A percentile compares a stretch with the other conserved stretches of the same genome.
phyloP scores from a whole-genome alignment of 768 basidiomycete species.

The Boletus coccyginus region DNA sequence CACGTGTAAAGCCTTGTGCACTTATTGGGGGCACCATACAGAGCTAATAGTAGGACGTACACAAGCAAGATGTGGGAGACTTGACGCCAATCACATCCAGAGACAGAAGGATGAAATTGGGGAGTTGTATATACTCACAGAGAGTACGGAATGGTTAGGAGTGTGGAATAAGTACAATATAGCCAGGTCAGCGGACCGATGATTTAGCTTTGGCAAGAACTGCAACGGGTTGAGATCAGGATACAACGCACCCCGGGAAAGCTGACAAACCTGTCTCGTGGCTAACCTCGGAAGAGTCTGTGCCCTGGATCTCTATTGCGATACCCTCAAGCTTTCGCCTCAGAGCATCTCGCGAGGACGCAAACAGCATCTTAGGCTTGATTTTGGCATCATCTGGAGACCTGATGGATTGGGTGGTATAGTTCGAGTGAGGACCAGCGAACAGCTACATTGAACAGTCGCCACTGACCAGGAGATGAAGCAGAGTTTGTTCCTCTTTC shows the following conservation, averaged over 20 bases:
- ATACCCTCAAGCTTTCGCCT: conserved; percentile 76
- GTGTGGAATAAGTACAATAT: conserved; percentile 7
- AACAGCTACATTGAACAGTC: background rate
- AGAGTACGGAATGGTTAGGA: conserved; percentile 5
- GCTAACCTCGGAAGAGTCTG: conserved; percentile 68
- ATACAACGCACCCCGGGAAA: background rate
- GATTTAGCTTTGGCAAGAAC: conserved; percentile 16
- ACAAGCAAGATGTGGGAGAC: background rate
- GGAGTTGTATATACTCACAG: conserved; percentile 11
- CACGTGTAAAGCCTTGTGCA: background rate
- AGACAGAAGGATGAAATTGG: background rate
- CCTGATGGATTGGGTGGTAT: conserved; percentile 45
- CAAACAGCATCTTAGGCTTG: conserved; percentile 91
- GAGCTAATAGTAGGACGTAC: conserved; percentile 4
- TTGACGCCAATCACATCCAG: background rate
- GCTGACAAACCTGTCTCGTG: conserved; percentile 59
- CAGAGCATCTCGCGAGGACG: conserved; percentile 87
- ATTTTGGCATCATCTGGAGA: conserved; percentile 82
- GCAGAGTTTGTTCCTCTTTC: conserved; percentile 81
- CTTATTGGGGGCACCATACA: conserved; percentile 6
- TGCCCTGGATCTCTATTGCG: conserved; percentile 81
- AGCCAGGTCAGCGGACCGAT: conserved; percentile 13
- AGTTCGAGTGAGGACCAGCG: background rate
- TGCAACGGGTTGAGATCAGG: conserved; percentile 8
- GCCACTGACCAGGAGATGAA: conserved; percentile 83